Percentiles rank a stretch among this genome's conserved stretches.
These are phyloP conservation scores for Zygoascus meyerae DNA, from an alignment of 1,139 yeast species.

Conservation along the genomic window DNA sequence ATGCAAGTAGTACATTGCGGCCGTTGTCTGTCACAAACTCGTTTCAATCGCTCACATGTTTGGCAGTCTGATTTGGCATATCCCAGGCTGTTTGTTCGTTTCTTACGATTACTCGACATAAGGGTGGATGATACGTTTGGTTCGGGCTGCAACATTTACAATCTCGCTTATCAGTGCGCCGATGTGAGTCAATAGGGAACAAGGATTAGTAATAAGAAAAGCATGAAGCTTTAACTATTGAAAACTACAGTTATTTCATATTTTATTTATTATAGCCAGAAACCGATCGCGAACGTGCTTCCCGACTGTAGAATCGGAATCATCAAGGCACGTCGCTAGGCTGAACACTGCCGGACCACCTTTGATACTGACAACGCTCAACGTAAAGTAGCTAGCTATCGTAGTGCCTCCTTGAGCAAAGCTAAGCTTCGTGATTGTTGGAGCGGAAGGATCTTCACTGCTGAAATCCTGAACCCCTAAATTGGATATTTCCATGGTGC, in stretches of 20 bases:
- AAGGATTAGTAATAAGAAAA: too few relatives aligned
- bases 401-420: conserved; percentile 5
- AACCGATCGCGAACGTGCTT: not conserved
- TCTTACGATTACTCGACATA: too few relatives aligned
- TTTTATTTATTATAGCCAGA: not conserved
- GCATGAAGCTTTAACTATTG: too few relatives aligned
- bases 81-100: conserved; percentile 4
- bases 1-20: conserved; percentile 4
- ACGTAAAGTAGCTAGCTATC: conserved; percentile 3
- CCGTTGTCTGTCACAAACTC: conserved; percentile 7
- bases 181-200: too few relatives aligned
- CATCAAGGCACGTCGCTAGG: conserved; percentile 1
- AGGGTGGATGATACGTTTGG: too few relatives aligned
- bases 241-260: not conserved
- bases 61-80: conserved; percentile 4
- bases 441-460: not conserved
- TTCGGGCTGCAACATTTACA: too few relatives aligned
- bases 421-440: conserved; percentile 1
- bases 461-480: conserved; percentile 1
- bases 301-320: not conserved
- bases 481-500: conserved; percentile 7
- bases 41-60: conserved; percentile 1
- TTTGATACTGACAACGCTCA: conserved; percentile 6
- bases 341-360: conserved; percentile 2
- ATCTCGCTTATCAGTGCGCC: too few relatives aligned